Percentiles rank a stretch among this genome's conserved stretches.
Conservation (phyloP, 2,329 filamentous ascomycete species). For the Chaetoscypha palmicola region DNA sequence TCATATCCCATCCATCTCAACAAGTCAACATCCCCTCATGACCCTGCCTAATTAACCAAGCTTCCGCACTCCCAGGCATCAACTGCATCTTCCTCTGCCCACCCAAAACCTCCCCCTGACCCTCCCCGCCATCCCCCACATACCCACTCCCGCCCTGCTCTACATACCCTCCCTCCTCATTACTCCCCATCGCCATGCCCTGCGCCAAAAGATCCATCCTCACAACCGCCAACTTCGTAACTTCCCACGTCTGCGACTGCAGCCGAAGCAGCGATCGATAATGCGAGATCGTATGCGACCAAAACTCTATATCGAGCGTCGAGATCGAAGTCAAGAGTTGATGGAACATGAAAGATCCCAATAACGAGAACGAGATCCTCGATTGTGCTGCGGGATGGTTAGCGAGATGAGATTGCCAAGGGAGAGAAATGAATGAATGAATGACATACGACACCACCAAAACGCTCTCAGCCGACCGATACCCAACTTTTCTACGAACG, state of each 20-base stretch:
- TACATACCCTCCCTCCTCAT: neutral
- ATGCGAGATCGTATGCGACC: constrained; percentile 21
- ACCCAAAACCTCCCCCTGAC: neutral
- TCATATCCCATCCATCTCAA: too few relatives aligned
- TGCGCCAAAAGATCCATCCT: constrained; percentile 22
- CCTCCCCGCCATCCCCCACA: neutral
- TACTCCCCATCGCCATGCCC: neutral
- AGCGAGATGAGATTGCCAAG: too few relatives aligned
- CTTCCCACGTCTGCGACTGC: constrained; percentile 16
- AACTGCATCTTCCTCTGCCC: neutral
- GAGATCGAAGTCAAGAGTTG: constrained; percentile 23
- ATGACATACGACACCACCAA: constrained; percentile 25
- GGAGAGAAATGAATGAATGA: neutral
- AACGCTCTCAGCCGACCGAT: constrained; percentile 20
- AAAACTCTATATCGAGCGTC: constrained; percentile 21
- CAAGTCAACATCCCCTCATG: neutral
- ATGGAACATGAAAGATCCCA: constrained; percentile 23
- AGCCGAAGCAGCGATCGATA: constrained; percentile 19
- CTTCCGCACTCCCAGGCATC: neutral
- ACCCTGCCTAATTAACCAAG: neutral
- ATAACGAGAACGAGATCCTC: constrained; percentile 20
- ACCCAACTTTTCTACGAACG: constrained; percentile 22
- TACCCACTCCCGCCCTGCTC: neutral
- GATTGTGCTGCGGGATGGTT: constrained; percentile 16
- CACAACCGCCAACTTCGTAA: constrained; percentile 20